Conservation (phyloP, 1,139 yeast species). For the Pichia sp. region DNA sequence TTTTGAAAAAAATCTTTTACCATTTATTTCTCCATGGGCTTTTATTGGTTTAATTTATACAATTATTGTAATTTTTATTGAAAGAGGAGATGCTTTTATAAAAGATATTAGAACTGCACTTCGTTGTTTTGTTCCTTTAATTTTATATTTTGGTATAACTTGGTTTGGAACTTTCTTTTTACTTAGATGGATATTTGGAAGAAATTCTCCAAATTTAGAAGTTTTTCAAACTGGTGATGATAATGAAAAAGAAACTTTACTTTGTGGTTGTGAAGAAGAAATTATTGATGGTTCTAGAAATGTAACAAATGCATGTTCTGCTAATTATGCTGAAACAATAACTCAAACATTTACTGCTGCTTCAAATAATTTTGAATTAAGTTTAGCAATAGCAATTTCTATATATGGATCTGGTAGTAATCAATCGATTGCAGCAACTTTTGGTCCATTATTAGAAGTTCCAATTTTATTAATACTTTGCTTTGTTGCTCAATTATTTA, state of each 20-base stretch:
- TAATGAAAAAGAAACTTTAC: constrained; percentile 15
- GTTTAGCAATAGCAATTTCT: constrained; percentile 50
- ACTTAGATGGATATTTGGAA: constrained; percentile 31
- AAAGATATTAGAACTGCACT: constrained; percentile 45
- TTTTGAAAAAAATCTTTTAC: constrained; percentile 34
- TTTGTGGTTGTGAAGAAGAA: constrained; percentile 38
- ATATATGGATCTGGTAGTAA: constrained; percentile 48
- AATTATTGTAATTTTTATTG: constrained; percentile 47
- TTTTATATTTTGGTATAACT: constrained; percentile 41
- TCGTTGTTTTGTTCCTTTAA: constrained; percentile 46
- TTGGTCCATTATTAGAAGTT: constrained; percentile 54
- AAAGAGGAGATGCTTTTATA: constrained; percentile 46
- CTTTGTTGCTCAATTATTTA: constrained; percentile 36
- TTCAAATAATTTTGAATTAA: constrained; percentile 49
- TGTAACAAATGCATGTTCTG: constrained; percentile 32
- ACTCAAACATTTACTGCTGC: constrained; percentile 56
- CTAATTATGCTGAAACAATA: constrained; percentile 37
- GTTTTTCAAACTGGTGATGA: constrained; percentile 1
- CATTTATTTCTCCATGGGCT: constrained; percentile 43
- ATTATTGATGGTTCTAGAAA: constrained; percentile 10
- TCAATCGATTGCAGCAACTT: constrained; percentile 54
- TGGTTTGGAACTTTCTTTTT: constrained; percentile 43
- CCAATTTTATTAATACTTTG: constrained; percentile 44
- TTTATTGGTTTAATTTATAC: constrained; percentile 48
- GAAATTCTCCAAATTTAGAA: constrained; percentile 5